Evolutionary conservation across 306 rosid species (phyloP), one percentile per base, ranked within the genome.

Genomic region (Trifolium repens): DNA sequence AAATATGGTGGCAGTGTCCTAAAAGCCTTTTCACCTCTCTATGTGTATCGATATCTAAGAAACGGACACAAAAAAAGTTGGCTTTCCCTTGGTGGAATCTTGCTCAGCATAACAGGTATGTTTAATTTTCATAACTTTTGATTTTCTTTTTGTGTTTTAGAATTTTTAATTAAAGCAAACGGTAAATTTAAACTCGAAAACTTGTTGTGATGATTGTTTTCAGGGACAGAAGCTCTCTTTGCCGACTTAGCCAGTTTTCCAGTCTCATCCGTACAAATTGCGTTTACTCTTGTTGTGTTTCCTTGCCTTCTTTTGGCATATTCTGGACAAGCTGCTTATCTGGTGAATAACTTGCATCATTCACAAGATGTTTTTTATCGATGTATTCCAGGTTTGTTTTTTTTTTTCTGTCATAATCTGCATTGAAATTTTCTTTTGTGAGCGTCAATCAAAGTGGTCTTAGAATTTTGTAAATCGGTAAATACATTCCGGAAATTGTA

Each of bases 171-270:
- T 47, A 67, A 65, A 37, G 26, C 75, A 34, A 65, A 39, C 42
- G 54, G 12, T 37, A 43, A 11, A 60, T 59, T 54, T 71, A 46
- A 69, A 63, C 68, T 71, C 62, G 81, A 72, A 68, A 77, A 81
- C 71, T 67, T 81, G 16, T 69, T 79, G n/a, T 69, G 63, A 27
- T 79, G 57, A 76, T 74, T 79, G 58, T 69, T 77, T 86, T 72
- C 96, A 94, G 98, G 99, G 78, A 94, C 99, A 5, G 99, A 94
- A 85, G 99, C 99, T 82, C 96, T 94, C 65, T 94, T 94, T 75
- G 99, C 99, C 0, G 99, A 94, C 78, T 85, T 94, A 54, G 88
- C 92, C 63, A 89, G 88, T 85, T 94, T 92, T 83, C 99, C 97
- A 19, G 96, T 94, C 81, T 87, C 94, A 42, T 91, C 97, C 69